phyloP scores from a whole-genome alignment of 306 rosid species.

The Hippophae rhamnoides region DNA sequence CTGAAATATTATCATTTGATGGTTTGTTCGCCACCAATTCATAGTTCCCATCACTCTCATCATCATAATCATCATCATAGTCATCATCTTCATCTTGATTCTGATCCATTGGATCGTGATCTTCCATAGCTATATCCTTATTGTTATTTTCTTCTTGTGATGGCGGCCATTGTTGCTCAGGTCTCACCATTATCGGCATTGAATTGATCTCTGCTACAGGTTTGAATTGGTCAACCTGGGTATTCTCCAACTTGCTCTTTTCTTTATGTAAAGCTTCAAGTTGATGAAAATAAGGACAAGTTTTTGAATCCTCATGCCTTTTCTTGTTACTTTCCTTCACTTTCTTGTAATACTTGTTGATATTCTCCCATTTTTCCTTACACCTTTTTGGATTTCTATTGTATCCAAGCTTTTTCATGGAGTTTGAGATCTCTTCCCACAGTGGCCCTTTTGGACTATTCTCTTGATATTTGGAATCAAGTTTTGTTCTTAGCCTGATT shows the following conservation, averaged over 20 bases:
- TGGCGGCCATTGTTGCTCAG: conserved; percentile 98
- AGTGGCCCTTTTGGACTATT: conserved; percentile 78
- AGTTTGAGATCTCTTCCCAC: conserved; percentile 81
- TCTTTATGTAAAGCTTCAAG: conserved; percentile 61
- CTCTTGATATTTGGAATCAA: conserved; percentile 68
- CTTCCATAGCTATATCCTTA: background rate
- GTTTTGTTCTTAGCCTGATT: conserved; percentile 46
- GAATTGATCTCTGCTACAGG: conserved; percentile 28
- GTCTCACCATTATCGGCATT: conserved; percentile 69
- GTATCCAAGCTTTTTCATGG: conserved; percentile 65
- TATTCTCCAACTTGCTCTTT: conserved; percentile 29
- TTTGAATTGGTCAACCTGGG: background rate
- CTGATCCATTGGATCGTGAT: conserved; percentile 9
- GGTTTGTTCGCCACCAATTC: conserved; percentile 65
- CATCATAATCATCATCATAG: conserved; percentile 41
- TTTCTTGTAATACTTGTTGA: conserved; percentile 95
- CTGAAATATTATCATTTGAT: background rate
- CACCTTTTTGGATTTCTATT: conserved; percentile 70
- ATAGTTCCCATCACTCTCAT: conserved; percentile 26
- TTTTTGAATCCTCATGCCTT: conserved; percentile 79
- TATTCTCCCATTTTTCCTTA: conserved; percentile 98
- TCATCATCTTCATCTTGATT: conserved; percentile 22
- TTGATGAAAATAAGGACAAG: conserved; percentile 76
- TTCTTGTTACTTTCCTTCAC: conserved; percentile 84
- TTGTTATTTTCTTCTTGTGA: conserved; percentile 2